Evolutionary conservation across 495 filamentous ascomycete genomes (phyloP), one percentile per base, ranked within the genome.

Genomic region (Neurospora sp.): DNA sequence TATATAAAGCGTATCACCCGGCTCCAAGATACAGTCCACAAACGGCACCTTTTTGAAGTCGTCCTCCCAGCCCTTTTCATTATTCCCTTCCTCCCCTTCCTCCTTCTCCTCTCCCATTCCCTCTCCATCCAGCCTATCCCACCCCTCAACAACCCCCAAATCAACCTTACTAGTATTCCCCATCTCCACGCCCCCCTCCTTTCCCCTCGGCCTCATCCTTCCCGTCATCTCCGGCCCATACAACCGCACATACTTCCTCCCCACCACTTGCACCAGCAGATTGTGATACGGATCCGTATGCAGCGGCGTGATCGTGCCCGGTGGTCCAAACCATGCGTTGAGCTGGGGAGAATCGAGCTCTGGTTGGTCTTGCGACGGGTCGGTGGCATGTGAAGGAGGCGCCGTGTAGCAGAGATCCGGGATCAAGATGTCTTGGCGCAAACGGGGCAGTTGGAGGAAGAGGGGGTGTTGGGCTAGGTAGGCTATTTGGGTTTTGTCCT

Each of bases 261-360:
- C 96, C 0, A 97, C 93, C 0, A 98, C 92, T 78, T 98, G 96
- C 22, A 91, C 89, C 12, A 99, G 87, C 40, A 98, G 88, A 76
- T 99, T 99, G 77, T 98, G 92, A 78, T 97, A 94, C 2, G 94
- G 93, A 77, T 99, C 96, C 27, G 93, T 95, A 79, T 99, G 96
- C 22, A 98, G 81, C 6, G 96, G 96, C 0, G 93, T 96, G 48
- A 98, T 94, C 3, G 96, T 98, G 65, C 90, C 91, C 0, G 89
- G 82, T 0, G 96, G 96, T 0, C 96, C 96, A 71, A 98, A 91
- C 96, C 96, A 99, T 5, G 92, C 94, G 79, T 99, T 98, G n/a
- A 90, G 78, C 20, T 88, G 78, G 1, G 89, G 87, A 4, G 83
- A 81, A 12, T 86, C 85, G 4, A 87, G 80, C 69, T 86, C 82